phyloP scores from a whole-genome alignment of 768 basidiomycete species.

The Boletus patriciae region DNA sequence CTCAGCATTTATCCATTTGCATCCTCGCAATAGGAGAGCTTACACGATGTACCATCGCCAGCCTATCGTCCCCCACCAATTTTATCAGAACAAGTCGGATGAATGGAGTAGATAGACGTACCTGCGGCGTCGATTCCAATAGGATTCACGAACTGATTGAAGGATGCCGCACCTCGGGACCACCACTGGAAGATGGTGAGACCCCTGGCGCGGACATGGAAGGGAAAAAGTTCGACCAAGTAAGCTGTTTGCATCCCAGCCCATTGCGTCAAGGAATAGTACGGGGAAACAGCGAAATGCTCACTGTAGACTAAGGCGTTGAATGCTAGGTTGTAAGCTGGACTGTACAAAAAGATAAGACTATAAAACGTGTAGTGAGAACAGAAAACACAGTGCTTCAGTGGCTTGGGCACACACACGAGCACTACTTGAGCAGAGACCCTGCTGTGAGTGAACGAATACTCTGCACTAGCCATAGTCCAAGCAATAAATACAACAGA shows the following conservation, averaged over 20 bases:
- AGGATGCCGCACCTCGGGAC: constrained; percentile 38
- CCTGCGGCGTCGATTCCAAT: constrained; percentile 17
- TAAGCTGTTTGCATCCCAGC: constrained; percentile 41
- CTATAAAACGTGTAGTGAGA: not conserved
- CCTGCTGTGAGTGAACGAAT: constrained; percentile 5
- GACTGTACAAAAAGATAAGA: constrained; percentile 9
- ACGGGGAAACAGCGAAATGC: not conserved
- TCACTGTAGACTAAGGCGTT: constrained; percentile 3
- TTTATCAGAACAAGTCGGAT: not conserved
- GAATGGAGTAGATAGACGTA: not conserved
- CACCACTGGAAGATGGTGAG: constrained; percentile 62
- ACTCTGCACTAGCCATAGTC: constrained; percentile 18
- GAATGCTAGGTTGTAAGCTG: constrained; percentile 2
- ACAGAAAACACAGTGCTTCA: not conserved
- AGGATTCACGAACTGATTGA: constrained; percentile 16
- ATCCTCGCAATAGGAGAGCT: not conserved
- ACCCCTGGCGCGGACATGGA: constrained; percentile 58
- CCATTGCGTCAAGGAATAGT: not conserved
- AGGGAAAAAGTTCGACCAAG: constrained; percentile 70
- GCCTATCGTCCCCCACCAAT: not conserved
- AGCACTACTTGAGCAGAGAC: constrained; percentile 9
- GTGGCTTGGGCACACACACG: not conserved
- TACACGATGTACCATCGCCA: constrained; percentile 15
- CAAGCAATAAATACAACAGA: constrained; percentile 14
- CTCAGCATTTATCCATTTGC: not conserved